A percentile compares a stretch with the other conserved stretches of the same genome.
Evolutionary conservation across 2,329 filamentous ascomycete genomes (phyloP).

Genomic region (Pyrenophora teres): DNA sequence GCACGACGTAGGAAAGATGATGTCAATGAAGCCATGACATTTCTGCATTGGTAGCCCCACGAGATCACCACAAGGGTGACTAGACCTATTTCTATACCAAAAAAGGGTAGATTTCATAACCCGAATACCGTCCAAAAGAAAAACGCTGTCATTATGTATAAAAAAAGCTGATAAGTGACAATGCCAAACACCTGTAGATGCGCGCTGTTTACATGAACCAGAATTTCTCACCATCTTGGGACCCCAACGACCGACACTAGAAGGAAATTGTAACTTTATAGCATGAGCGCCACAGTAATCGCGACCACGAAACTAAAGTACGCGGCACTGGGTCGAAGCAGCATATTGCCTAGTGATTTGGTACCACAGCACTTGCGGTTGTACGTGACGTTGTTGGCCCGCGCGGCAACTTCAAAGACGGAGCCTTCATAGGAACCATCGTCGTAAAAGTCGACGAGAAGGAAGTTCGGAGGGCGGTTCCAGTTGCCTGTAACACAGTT

Average conservation of each 20-base stretch:
- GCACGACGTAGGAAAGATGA: background rate
- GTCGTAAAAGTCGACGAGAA: slow-evolving; percentile 51
- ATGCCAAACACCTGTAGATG: too few species aligned
- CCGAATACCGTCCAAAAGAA: background rate
- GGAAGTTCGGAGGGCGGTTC: slow-evolving; percentile 48
- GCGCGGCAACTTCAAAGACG: slow-evolving; percentile 49
- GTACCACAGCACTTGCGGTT: slow-evolving; percentile 62
- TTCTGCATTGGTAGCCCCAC: too few species aligned
- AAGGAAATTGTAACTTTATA: slow-evolving; percentile 13
- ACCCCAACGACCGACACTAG: background rate
- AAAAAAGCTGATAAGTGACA: background rate
- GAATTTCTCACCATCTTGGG: background rate
- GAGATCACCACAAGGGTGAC: too few species aligned
- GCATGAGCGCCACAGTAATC: slow-evolving; percentile 20
- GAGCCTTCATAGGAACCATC: slow-evolving; percentile 42
- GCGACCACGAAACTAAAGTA: slow-evolving; percentile 27
- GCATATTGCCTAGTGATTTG: slow-evolving; percentile 16
- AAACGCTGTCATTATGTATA: slow-evolving; percentile 3
- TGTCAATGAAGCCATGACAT: background rate
- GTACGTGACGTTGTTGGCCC: slow-evolving; percentile 74
- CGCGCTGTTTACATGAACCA: too few species aligned
- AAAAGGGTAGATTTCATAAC: too few species aligned
- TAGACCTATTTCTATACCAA: too few species aligned
- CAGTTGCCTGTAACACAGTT: slow-evolving; percentile 30
- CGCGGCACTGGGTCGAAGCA: slow-evolving; percentile 15